Conservation (phyloP, 805 yeast genomes). For the Maudiozyma bulderi region DNA sequence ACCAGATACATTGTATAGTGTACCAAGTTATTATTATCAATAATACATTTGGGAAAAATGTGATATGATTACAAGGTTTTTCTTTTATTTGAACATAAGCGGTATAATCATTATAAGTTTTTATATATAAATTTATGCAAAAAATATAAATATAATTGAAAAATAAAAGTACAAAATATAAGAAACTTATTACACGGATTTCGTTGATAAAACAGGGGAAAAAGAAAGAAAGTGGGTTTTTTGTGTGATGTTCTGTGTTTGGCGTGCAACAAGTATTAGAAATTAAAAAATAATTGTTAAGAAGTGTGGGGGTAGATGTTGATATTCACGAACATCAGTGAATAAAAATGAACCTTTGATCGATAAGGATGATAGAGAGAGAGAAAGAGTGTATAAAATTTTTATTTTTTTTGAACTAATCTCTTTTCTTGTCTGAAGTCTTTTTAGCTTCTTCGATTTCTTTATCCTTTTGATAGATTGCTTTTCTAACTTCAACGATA, state of each 20-base stretch:
- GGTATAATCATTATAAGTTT: not conserved
- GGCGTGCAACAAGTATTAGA: not conserved
- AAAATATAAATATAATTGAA: not conserved
- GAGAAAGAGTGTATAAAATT: not conserved
- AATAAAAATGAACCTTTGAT: not conserved
- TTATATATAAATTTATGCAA: not conserved
- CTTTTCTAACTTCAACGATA: constrained; percentile 22
- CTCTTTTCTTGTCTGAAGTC: constrained; percentile 2
- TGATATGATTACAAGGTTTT: not conserved
- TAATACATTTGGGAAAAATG: not conserved
- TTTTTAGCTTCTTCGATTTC: constrained; percentile 1
- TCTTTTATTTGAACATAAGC: not conserved
- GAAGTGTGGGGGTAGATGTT: not conserved
- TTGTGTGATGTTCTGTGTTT: no score
- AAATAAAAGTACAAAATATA: not conserved
- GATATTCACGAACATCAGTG: not conserved
- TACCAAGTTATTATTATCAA: constrained; percentile 9
- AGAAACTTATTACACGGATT: not conserved
- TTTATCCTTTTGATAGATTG: constrained; percentile 15
- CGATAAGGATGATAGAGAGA: not conserved
- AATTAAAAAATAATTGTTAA: not conserved
- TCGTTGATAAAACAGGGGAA: not conserved
- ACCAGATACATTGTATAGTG: constrained; percentile 6
- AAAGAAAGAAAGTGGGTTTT: not conserved
- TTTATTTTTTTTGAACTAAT: not conserved